Percentiles rank a stretch among this genome's conserved stretches.
Evolutionary conservation across 371 early-diverging fungal species (phyloP).

Genomic region (Mucor lusitanicus): DNA sequence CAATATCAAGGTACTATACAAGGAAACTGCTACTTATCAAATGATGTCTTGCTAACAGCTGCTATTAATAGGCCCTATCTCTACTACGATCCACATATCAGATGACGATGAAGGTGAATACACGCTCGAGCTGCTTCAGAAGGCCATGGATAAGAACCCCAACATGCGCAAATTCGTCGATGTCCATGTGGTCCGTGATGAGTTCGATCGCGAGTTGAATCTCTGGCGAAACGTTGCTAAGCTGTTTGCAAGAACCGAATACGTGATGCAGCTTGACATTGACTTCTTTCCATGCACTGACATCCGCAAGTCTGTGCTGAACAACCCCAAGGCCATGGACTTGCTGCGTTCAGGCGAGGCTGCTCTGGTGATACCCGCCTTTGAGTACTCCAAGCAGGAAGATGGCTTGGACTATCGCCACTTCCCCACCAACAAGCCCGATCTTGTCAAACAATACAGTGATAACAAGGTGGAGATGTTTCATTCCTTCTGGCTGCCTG

Average conservation of each 20-base stretch:
- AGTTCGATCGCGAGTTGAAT: constrained; percentile 61
- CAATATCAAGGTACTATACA: constrained; percentile 47
- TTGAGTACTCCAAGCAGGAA: constrained; percentile 55
- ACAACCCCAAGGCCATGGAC: constrained; percentile 37
- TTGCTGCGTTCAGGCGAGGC: constrained; percentile 41
- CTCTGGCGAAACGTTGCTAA: constrained; percentile 66
- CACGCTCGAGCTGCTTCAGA: constrained; percentile 42
- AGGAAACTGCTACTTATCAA: background rate
- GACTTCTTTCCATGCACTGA: constrained; percentile 63
- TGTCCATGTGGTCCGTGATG: constrained; percentile 59
- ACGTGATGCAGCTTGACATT: constrained; percentile 64
- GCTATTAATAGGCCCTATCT: constrained; percentile 52
- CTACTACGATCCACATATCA: constrained; percentile 58
- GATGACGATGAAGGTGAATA: constrained; percentile 51
- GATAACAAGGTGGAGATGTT: constrained; percentile 53
- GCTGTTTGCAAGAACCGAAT: constrained; percentile 61
- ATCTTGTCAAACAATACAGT: constrained; percentile 33
- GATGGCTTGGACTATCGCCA: constrained; percentile 52
- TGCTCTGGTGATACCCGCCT: constrained; percentile 62
- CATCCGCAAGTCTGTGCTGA: constrained; percentile 42
- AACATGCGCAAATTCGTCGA: constrained; percentile 57
- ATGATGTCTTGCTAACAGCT: background rate
- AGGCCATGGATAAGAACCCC: constrained; percentile 45
- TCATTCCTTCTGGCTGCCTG: constrained; percentile 56
- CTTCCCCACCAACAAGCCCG: constrained; percentile 51